Base-by-base conservation (phyloP, 108 stramenopile genomes). In the Skeletonema tropicum region DNA sequence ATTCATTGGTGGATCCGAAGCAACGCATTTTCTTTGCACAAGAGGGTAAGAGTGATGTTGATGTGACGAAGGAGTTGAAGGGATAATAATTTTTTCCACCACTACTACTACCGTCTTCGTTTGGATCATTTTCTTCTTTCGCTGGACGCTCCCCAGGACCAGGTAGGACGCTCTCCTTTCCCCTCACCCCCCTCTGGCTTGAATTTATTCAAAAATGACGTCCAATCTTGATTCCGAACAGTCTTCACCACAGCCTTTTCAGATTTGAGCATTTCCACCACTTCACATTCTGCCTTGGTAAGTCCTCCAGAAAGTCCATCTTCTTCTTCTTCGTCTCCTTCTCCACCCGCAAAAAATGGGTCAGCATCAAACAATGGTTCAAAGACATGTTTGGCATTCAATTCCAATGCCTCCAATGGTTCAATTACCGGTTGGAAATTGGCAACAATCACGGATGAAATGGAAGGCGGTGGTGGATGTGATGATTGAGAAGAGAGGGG, bases 31-130 rank as follows among this genome's bases (percentile, higher is more conserved):
- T 96, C 67, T 74, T 85, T 55, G 88, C 91, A 60, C 75, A 71
- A 2, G 83, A 58, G 1, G 94, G 94, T 42, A 95, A 75, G 42
- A 95, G 68, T 13, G 87, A 83, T n/a, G 89, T 90, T 8, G 88
- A 88, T 12, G 94, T 93, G 23, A 92, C 87, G 70, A 93, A 95
- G 15, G 86, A 83, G 82, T 93, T 93, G 77, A 86, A 95, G 1
- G 88, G 88, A 75, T 68, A 84, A 6, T n/a, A n/a, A n/a, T n/a
- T n/a, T n/a, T 82, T 66, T 26, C 55, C 65, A 7, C 64, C 49
- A 63, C 60, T 35, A 7, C 64, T 38, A 63, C 60, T 35, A 26
- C 55, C 10, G 14, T 38, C 68, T 39, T 38, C 31, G 58, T 13
- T 29, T 3, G 70, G 45, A n/a, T 57, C 70, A 42, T 63, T 31